A percentile compares a stretch with the other conserved stretches of the same genome.
phyloP scores from a whole-genome alignment of 1,284 basidiomycete species.

The Phellopilus nigrolimitatus region DNA sequence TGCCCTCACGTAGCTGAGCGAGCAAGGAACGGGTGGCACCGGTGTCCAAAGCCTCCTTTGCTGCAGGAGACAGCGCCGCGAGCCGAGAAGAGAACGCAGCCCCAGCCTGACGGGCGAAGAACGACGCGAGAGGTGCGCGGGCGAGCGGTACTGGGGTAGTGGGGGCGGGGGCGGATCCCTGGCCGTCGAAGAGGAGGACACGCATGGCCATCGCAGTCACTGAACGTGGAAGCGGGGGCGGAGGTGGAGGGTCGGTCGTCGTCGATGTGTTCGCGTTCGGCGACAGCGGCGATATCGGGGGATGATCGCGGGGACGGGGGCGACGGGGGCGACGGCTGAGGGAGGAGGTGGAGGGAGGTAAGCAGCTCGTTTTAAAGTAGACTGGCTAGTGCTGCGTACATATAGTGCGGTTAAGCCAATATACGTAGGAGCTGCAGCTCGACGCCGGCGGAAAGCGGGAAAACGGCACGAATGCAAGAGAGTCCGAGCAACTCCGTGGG shows the following conservation, averaged over 20 bases:
- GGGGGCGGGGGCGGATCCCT: slow-evolving; percentile 12
- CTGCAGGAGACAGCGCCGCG: not conserved
- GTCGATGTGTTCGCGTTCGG: not conserved
- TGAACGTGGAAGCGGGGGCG: not conserved
- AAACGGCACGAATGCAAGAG: not conserved
- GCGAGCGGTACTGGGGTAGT: not conserved
- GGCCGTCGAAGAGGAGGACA: slow-evolving; percentile 20
- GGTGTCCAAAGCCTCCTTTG: slow-evolving; percentile 1
- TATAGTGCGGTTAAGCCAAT: not conserved
- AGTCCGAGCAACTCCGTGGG: too few relatives aligned
- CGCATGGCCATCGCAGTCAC: slow-evolving; percentile 16
- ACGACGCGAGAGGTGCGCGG: slow-evolving; percentile 8
- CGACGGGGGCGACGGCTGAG: slow-evolving; percentile 1
- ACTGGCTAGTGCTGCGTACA: not conserved
- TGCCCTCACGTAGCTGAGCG: slow-evolving; percentile 1
- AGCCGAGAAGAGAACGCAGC: slow-evolving; percentile 8
- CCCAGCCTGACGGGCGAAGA: slow-evolving; percentile 8
- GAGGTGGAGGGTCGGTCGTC: not conserved
- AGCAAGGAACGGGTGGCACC: slow-evolving; percentile 10
- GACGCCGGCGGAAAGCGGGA: not conserved
- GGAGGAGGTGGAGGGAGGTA: slow-evolving; percentile 6
- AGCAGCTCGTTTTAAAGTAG: slow-evolving; percentile 3
- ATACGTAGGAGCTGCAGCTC: too few relatives aligned
- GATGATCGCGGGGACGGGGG: not conserved
- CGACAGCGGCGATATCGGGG: not conserved